Percentiles rank a stretch among this genome's conserved stretches.
Conservation (phyloP, 139 green algal genomes). For the Chlorella sorokiniana region DNA sequence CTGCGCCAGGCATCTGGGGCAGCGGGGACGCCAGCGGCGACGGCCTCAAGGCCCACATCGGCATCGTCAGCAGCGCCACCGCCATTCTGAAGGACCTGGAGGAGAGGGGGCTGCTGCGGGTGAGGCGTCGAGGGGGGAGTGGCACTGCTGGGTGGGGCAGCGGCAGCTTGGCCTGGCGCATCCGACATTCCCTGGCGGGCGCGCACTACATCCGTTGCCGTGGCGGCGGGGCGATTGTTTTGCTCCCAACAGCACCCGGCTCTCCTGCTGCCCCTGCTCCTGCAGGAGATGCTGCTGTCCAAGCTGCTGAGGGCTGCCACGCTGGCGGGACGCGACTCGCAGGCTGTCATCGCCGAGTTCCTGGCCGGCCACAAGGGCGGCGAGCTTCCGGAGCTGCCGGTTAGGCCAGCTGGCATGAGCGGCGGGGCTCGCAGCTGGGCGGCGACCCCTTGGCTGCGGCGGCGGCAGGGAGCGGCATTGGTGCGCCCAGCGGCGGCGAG, state of each 20-base stretch:
- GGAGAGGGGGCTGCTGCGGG: constrained; percentile 43
- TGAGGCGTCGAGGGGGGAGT: neutral
- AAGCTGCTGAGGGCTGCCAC: constrained; percentile 23
- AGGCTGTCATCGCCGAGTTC: constrained; percentile 1
- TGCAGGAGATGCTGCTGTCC: constrained; percentile 35
- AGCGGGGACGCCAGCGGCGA: constrained; percentile 1
- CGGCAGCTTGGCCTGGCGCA: too few species aligned
- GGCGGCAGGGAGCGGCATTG: neutral
- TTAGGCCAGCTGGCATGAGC: too few species aligned
- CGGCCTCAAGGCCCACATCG: constrained; percentile 53
- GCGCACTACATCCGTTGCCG: too few species aligned
- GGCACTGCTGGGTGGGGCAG: neutral
- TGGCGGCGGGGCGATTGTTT: too few species aligned
- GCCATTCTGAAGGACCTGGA: constrained; percentile 59
- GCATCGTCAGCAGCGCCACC: constrained; percentile 57
- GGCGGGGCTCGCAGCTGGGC: neutral
- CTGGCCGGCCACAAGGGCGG: neutral
- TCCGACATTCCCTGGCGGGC: too few species aligned
- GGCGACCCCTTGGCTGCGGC: neutral
- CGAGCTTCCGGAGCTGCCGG: neutral
- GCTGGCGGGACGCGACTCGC: neutral
- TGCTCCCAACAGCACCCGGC: neutral
- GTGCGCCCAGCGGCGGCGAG: neutral
- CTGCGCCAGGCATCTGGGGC: neutral
- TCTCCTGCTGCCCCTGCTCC: neutral